phyloP scores from a whole-genome alignment of 805 yeast genomes.

The Pichia scutulata region DNA sequence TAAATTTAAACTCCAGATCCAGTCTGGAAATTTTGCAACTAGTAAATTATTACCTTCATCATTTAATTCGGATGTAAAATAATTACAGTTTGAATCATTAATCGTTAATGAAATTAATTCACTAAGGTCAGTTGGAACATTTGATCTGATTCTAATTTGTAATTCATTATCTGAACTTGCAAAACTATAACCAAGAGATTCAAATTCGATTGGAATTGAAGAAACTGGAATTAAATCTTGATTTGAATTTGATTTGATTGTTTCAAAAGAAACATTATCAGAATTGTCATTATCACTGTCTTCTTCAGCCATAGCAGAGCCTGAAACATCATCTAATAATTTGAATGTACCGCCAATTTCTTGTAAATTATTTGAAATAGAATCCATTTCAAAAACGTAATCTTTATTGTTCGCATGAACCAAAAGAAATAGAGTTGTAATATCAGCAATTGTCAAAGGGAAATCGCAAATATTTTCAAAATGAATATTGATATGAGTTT shows the following conservation, averaged over 20 bases:
- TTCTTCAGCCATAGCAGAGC: background rate
- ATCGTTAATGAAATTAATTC: background rate
- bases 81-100: background rate
- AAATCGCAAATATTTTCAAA: background rate
- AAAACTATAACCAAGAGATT: background rate
- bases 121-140: background rate
- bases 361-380: background rate
- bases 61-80: conserved; percentile 1
- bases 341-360: background rate
- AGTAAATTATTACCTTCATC: background rate
- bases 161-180: background rate
- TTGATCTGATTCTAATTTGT: conserved; percentile 1
- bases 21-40: conserved; percentile 1
- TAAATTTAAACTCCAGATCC: background rate
- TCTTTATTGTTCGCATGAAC: background rate
- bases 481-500: background rate
- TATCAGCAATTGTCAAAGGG: background rate
- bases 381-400: background rate
- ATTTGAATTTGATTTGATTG: background rate
- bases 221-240: background rate
- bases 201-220: background rate
- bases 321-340: background rate
- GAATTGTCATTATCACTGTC: background rate
- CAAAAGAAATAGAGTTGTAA: background rate
- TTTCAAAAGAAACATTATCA: background rate